A percentile compares a stretch with the other conserved stretches of the same genome.
These are phyloP conservation scores for Xylaria acuta DNA, from an alignment of 495 filamentous ascomycete species.

Conservation along the genomic window DNA sequence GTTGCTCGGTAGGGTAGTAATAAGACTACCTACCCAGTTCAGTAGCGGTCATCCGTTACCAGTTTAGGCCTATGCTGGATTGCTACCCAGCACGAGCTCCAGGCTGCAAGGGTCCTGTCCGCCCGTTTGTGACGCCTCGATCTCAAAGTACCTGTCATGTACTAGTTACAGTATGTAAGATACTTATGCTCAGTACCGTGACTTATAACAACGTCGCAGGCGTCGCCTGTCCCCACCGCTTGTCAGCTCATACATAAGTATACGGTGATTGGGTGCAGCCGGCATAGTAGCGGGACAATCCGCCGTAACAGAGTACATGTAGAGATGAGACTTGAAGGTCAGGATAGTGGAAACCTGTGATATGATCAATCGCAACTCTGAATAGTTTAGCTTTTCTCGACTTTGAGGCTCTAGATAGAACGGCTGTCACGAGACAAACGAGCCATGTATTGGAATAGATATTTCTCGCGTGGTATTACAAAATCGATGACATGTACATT, in stretches of 20 bases:
- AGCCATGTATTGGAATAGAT: not conserved
- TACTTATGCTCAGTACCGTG: constrained; percentile 6
- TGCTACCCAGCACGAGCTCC: not conserved
- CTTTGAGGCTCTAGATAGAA: not conserved
- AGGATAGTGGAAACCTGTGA: not conserved
- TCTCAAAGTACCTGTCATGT: constrained; percentile 8
- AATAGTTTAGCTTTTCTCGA: not conserved
- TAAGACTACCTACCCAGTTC: constrained; percentile 2
- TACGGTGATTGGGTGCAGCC: constrained; percentile 15
- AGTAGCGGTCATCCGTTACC: constrained; percentile 16
- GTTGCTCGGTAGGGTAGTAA: constrained; percentile 17
- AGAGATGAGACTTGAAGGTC: not conserved
- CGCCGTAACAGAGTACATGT: not conserved
- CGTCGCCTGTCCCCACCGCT: not conserved
- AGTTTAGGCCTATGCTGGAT: not conserved
- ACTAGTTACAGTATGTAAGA: not conserved
- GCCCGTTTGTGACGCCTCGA: constrained; percentile 13
- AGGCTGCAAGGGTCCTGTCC: constrained; percentile 13
- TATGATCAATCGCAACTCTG: not conserved
- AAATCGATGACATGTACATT: not conserved
- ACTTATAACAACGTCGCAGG: not conserved
- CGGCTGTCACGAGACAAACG: not conserved
- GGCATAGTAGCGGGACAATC: constrained; percentile 13
- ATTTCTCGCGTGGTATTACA: not conserved
- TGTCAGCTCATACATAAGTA: not conserved